Evolutionary conservation across 2,329 filamentous ascomycete species (phyloP).

Genomic region (Ophiosphaerella herpotricha): DNA sequence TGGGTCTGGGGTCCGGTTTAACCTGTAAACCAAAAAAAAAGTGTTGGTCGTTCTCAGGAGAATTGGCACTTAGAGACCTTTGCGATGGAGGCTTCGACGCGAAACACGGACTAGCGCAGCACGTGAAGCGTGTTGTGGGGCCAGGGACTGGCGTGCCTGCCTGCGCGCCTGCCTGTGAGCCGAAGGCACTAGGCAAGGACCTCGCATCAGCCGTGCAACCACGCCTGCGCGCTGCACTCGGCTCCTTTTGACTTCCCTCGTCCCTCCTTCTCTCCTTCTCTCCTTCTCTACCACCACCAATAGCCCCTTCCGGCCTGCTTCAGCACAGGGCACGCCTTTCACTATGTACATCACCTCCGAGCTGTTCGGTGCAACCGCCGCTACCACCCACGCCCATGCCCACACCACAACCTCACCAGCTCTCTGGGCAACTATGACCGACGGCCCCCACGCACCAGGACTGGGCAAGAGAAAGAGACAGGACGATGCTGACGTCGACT

Average conservation of each 20-base stretch:
- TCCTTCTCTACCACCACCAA: neutral
- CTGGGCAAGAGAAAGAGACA: slow-evolving; percentile 40
- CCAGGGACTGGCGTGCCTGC: slow-evolving; percentile 2
- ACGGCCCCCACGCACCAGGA: slow-evolving; percentile 20
- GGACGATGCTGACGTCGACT: slow-evolving; percentile 17
- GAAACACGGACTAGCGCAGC: slow-evolving; percentile 22
- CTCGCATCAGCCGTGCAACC: slow-evolving; percentile 13
- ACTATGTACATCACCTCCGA: slow-evolving; percentile 46
- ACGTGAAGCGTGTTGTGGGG: slow-evolving; percentile 30
- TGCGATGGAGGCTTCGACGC: slow-evolving; percentile 15
- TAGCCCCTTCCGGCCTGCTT: slow-evolving; percentile 3
- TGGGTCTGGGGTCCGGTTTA: neutral
- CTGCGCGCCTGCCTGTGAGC: neutral
- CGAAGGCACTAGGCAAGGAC: slow-evolving; percentile 26
- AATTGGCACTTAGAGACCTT: slow-evolving; percentile 6
- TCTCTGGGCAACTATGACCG: slow-evolving; percentile 25
- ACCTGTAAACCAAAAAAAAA: too few species aligned
- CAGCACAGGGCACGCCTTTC: slow-evolving; percentile 7
- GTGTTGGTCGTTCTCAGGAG: neutral
- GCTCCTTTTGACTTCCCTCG: neutral
- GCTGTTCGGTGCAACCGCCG: slow-evolving; percentile 32
- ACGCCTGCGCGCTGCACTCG: neutral
- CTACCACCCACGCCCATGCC: slow-evolving; percentile 7
- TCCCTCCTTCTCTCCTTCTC: neutral
- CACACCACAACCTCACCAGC: slow-evolving; percentile 1